Evolutionary conservation across 805 yeast genomes (phyloP), one percentile per base, ranked within the genome.

Genomic region (Candida awuae): DNA sequence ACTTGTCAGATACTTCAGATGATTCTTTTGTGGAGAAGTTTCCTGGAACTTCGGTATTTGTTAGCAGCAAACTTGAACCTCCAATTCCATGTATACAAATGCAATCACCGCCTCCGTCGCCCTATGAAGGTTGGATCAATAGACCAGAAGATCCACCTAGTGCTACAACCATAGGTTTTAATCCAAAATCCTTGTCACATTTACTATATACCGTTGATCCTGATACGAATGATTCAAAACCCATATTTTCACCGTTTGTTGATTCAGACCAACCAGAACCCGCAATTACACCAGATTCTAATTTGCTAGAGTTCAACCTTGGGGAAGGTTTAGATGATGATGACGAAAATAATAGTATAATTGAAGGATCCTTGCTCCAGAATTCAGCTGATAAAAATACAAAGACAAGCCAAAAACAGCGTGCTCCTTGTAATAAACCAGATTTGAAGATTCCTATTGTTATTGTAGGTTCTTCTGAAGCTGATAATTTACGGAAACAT

Each of bases 91-190:
- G 45, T n/a, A 43, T 59, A 1, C 61, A 59, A 34, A 44, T 59
- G 33, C 60, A 56, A 43, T 59, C 65, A 0, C 65, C 65, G 6
- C 65, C 65, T 7, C 54, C 62, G 1, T 59, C 65, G 1, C 65
- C 65, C 4, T 59, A 59, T 35, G 43, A 58, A 19, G 62, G 62
- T 3, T 59, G 52, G 44, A 46, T 49, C 13, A 51, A 51, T 28
- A 44, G 43, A 38, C 58, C 58, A 1, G 64, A 59, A 37, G 63
- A 59, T 3, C 52, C 62, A 5, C 64, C 64, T 9, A 59, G 56
- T 35, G 50, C 45, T 28, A 41, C 49, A 21, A 51, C 56, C 4
- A 46, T 58, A 37, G 52, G 56, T 4, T 37, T 32, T 16, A 58
- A 59, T 43, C 63, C 63, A 2, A 48, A 44, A 33, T 45, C 58